phyloP scores from a whole-genome alignment of 1,284 basidiomycete species.

The Irpex sp. region DNA sequence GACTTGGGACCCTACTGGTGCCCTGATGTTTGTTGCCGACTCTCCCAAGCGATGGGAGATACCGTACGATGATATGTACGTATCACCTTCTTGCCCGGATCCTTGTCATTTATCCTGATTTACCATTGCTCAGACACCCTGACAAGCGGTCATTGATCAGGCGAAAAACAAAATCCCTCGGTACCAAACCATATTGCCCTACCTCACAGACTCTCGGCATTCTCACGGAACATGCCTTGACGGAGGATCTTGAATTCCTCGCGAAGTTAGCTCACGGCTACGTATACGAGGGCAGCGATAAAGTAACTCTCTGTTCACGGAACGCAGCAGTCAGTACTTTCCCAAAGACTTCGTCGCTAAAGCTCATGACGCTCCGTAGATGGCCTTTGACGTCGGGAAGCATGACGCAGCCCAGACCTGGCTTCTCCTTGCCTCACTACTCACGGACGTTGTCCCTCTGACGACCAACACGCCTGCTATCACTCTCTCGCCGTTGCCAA shows the following conservation, averaged over 20 bases:
- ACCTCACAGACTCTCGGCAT: conserved; percentile 54
- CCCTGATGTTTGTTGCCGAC: conserved; percentile 70
- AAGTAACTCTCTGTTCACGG: conserved; percentile 45
- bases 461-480: conserved; percentile 23
- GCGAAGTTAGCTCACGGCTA: conserved; percentile 66
- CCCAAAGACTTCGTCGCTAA: conserved; percentile 5
- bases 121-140: conserved; percentile 40
- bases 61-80: conserved; percentile 85
- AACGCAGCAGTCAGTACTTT: conserved; percentile 55
- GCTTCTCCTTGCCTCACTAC: conserved; percentile 59
- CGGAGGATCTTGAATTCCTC: conserved; percentile 49
- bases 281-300: conserved; percentile 53
- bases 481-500: conserved; percentile 19
- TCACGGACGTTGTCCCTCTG: conserved; percentile 45
- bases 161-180: conserved; percentile 43
- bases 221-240: conserved; percentile 32
- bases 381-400: conserved; percentile 59
- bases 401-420: conserved; percentile 67
- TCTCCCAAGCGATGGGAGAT: conserved; percentile 58
- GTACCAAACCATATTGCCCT: conserved; percentile 47
- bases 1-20: conserved; percentile 69
- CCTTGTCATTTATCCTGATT: neutral
- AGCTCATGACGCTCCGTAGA: conserved; percentile 31
- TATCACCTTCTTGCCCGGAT: conserved; percentile 6
- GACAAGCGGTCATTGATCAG: conserved; percentile 37